Percentiles rank a stretch among this genome's conserved stretches.
Conservation (phyloP, 2,329 filamentous ascomycete species). For the Ascochyta lentis region DNA sequence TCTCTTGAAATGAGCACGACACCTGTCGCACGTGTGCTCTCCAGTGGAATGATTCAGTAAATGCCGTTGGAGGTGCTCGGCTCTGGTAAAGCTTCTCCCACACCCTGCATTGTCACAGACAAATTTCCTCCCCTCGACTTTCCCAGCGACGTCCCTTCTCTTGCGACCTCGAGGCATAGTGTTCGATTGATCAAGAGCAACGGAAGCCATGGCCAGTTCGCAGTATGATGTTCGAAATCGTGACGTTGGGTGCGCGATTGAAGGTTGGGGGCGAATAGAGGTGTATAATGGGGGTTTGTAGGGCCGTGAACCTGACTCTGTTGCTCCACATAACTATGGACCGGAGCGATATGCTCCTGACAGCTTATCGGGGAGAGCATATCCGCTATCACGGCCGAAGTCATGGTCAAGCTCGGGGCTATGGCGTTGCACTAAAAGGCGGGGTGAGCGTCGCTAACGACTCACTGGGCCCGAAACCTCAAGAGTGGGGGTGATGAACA, state of each 20-base stretch:
- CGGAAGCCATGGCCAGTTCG: slow-evolving; percentile 25
- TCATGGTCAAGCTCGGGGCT: slow-evolving; percentile 14
- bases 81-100: slow-evolving; percentile 91
- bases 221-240: slow-evolving; percentile 4
- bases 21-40: slow-evolving; percentile 64
- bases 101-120: slow-evolving; percentile 80
- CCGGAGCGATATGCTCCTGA: slow-evolving; percentile 16
- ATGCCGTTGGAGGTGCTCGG: slow-evolving; percentile 94
- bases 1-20: slow-evolving; percentile 66
- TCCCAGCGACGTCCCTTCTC: slow-evolving; percentile 60
- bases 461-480: slow-evolving; percentile 2
- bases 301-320: neutral
- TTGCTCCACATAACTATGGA: slow-evolving; percentile 6
- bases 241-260: slow-evolving; percentile 24
- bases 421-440: slow-evolving; percentile 20
- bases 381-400: slow-evolving; percentile 23
- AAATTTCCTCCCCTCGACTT: slow-evolving; percentile 60
- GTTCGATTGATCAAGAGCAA: slow-evolving; percentile 19
- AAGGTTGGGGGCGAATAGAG: slow-evolving; percentile 38
- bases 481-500: slow-evolving; percentile 23
- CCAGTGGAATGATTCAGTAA: slow-evolving; percentile 79
- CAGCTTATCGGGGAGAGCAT: slow-evolving; percentile 23
- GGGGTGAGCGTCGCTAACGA: slow-evolving; percentile 23
- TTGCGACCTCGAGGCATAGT: slow-evolving; percentile 67
- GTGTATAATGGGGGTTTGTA: slow-evolving; percentile 37